phyloP scores from a whole-genome alignment of 768 basidiomycete genomes.

The Naganishia antarctica region DNA sequence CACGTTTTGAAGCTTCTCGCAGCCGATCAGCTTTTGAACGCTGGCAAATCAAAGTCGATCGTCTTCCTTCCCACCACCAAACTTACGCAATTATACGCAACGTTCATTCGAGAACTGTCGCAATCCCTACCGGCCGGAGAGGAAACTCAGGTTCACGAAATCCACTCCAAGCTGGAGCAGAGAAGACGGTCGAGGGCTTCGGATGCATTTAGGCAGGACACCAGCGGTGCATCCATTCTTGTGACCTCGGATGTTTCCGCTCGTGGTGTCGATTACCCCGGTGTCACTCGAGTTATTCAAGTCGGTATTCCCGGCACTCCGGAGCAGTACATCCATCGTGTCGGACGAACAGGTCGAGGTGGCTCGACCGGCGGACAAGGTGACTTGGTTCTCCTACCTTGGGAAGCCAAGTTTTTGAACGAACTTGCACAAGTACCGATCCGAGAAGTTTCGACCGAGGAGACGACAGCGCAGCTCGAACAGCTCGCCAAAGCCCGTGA shows the following conservation, averaged over 20 bases:
- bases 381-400: constrained; percentile 73
- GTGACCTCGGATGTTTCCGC: constrained; percentile 85
- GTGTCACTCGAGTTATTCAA: constrained; percentile 83
- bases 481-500: constrained; percentile 57
- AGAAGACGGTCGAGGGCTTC: constrained; percentile 58
- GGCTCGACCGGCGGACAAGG: constrained; percentile 60
- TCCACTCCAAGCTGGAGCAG: constrained; percentile 72
- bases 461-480: constrained; percentile 54
- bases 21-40: constrained; percentile 76
- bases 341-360: constrained; percentile 77
- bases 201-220: constrained; percentile 59
- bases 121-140: constrained; percentile 54
- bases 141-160: constrained; percentile 64
- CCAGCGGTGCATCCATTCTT: constrained; percentile 59
- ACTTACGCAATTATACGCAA: constrained; percentile 69
- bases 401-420: constrained; percentile 67
- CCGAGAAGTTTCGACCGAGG: constrained; percentile 56
- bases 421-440: constrained; percentile 66
- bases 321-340: constrained; percentile 78
- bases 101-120: constrained; percentile 58
- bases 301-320: constrained; percentile 68
- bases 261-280: constrained; percentile 82
- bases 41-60: constrained; percentile 67
- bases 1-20: constrained; percentile 73
- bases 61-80: constrained; percentile 82